These are phyloP conservation scores for Fusarium brachygibbosum DNA, from an alignment of 2,329 filamentous ascomycete genomes.

Conservation along the genomic window DNA sequence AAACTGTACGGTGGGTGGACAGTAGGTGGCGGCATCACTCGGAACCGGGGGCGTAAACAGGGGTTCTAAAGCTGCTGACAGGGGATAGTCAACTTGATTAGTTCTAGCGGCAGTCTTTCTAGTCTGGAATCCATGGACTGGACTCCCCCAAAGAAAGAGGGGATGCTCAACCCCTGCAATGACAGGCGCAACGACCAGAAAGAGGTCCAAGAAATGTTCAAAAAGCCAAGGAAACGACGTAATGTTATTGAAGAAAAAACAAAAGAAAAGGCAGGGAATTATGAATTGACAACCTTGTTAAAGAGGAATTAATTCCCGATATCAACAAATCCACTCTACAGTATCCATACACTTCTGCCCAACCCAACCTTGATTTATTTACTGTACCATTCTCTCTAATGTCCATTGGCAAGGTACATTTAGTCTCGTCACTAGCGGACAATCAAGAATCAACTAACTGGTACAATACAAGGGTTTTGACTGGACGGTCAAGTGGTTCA, in stretches of 20 bases:
- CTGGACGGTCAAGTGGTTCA: slow-evolving; percentile 15
- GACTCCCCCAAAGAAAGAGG: not conserved
- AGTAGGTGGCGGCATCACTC: not conserved
- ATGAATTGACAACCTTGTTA: not conserved
- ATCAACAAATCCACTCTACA: not conserved
- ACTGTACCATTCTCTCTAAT: not conserved
- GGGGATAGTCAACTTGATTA: not conserved
- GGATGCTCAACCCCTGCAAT: slow-evolving; percentile 1
- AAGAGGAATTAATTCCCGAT: not conserved
- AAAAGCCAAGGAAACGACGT: slow-evolving; percentile 11
- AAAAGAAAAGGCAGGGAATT: not conserved
- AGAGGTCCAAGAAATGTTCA: slow-evolving; percentile 2
- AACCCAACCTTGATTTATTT: slow-evolving; percentile 3
- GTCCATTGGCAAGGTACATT: not conserved
- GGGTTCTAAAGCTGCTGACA: slow-evolving; percentile 10
- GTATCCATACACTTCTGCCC: not conserved
- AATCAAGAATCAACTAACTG: slow-evolving; percentile 9
- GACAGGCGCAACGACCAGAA: slow-evolving; percentile 9
- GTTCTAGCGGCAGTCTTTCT: not conserved
- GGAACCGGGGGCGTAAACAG: slow-evolving; percentile 5
- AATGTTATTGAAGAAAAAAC: not conserved
- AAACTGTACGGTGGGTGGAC: not conserved
- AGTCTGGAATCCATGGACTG: not conserved
- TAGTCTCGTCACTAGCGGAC: slow-evolving; percentile 8
- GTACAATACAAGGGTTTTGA: slow-evolving; percentile 12